Evolutionary conservation across 2,329 filamentous ascomycete genomes (phyloP).

Genomic region (Colletotrichum incanum): DNA sequence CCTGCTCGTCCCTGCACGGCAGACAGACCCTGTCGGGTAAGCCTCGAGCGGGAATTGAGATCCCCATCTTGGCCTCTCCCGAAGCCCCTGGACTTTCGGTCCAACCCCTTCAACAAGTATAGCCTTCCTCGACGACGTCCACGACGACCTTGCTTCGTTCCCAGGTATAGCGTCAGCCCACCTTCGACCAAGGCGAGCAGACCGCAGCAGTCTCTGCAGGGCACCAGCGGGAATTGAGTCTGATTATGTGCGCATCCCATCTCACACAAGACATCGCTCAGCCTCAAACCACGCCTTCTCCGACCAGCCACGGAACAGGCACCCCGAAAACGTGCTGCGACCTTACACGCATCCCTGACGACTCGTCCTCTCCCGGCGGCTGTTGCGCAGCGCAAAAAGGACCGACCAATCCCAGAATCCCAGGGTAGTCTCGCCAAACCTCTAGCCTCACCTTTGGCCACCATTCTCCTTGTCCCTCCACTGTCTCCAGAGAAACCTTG

Average conservation of each 20-base stretch:
- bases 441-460: conserved; percentile 33
- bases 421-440: conserved; percentile 20
- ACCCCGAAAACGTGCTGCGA: background rate
- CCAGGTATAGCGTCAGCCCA: background rate
- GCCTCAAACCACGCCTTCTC: conserved; percentile 9
- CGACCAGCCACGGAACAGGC: background rate
- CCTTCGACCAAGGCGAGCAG: background rate
- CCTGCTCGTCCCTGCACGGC: conserved; percentile 20
- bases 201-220: background rate
- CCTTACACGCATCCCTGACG: background rate
- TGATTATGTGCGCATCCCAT: conserved; percentile 1
- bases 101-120: conserved; percentile 26
- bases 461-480: conserved; percentile 34
- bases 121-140: conserved; percentile 16
- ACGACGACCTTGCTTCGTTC: background rate
- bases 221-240: background rate
- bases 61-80: conserved; percentile 9
- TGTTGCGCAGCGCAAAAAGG: conserved; percentile 9
- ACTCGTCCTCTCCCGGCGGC: conserved; percentile 8
- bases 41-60: conserved; percentile 13
- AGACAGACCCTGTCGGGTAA: conserved; percentile 4
- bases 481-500: conserved; percentile 33
- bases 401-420: conserved; percentile 3
- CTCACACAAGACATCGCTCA: conserved; percentile 17
- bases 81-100: conserved; percentile 17